Evolutionary conservation across 2,329 filamentous ascomycete species (phyloP), one percentile per base, ranked within the genome.

Genomic region (Gremmenia infestans): DNA sequence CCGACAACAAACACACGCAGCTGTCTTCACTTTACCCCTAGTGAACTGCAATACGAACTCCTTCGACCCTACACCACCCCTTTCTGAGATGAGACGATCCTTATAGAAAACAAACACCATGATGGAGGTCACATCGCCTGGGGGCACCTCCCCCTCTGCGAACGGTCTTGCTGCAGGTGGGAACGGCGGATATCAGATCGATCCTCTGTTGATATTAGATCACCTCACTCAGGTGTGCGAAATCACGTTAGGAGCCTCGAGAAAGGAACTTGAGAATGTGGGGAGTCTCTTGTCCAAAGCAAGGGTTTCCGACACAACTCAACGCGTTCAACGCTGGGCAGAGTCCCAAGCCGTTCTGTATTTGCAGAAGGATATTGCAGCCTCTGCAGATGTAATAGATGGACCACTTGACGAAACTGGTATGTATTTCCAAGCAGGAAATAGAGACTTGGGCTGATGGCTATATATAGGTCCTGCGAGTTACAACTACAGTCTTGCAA

Each of bases 341-440:
- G 95, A 99, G 73, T 81, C 88, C 56, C 91, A 96, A 74, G 85
- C 87, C 60, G 91, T 88, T 54, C 78, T 99, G 61, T 97, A 97
- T 74, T 87, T 97, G 61, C 88, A 94, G 71, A 96, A 97, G 74
- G 90, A 93, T 69, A 70, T 86, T 62, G 74, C 81, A 9, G 28
- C 28, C 52, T 76, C 79, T 12, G 57, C 45, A 39, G 60, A 59
- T 54, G 59, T 48, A 9, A 25, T 62, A 50, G 61, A 65, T 57
- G 69, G 70, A 62, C 60, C 59, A 50, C 15, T 65, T 48, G 63
- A 69, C 50, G 59, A 55, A 35, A 64, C 73, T 60, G 71, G 77
- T 78, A 73, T 58, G 71, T 65, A 39, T 42, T 51, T 22, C 23
- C 39, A 14, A 25, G 17, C 17, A 23, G n/a, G 23, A n/a, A 37